Evolutionary conservation across 2,329 filamentous ascomycete species (phyloP).

Genomic region (Epichloe amarillans): DNA sequence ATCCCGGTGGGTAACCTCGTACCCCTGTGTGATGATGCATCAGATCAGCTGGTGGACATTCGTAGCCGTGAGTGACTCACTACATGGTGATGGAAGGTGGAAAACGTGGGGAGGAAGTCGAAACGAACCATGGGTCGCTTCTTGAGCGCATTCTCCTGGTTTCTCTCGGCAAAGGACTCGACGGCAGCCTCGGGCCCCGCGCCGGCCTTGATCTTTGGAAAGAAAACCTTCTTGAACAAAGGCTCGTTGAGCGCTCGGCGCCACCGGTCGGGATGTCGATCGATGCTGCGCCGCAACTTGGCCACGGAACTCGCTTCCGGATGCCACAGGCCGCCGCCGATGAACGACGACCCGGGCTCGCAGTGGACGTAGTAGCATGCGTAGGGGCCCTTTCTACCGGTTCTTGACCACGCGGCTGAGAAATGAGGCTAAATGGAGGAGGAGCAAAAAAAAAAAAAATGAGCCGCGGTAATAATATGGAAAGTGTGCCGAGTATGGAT

Average conservation of each 20-base stretch:
- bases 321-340: slow-evolving; percentile 74
- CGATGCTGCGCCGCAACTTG: slow-evolving; percentile 59
- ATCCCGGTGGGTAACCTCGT: slow-evolving; percentile 58
- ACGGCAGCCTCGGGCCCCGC: slow-evolving; percentile 40
- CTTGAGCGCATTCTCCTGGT: slow-evolving; percentile 66
- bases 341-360: slow-evolving; percentile 56
- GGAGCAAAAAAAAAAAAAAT: neutral
- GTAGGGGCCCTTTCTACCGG: slow-evolving; percentile 75
- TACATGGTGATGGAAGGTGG: neutral
- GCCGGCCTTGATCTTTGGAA: slow-evolving; percentile 27
- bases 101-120: too few relatives aligned
- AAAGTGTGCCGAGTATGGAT: too few relatives aligned
- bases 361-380: slow-evolving; percentile 82
- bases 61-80: neutral
- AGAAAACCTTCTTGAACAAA: slow-evolving; percentile 49
- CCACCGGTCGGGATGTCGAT: slow-evolving; percentile 56
- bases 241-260: slow-evolving; percentile 51
- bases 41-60: neutral
- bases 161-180: slow-evolving; percentile 56
- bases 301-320: slow-evolving; percentile 55
- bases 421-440: slow-evolving; percentile 50
- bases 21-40: slow-evolving; percentile 44
- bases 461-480: neutral
- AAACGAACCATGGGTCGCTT: slow-evolving; percentile 64
- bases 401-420: slow-evolving; percentile 75